Base-by-base conservation (phyloP, 1,139 yeast species). In the Lodderomyces parapsilosis region DNA sequence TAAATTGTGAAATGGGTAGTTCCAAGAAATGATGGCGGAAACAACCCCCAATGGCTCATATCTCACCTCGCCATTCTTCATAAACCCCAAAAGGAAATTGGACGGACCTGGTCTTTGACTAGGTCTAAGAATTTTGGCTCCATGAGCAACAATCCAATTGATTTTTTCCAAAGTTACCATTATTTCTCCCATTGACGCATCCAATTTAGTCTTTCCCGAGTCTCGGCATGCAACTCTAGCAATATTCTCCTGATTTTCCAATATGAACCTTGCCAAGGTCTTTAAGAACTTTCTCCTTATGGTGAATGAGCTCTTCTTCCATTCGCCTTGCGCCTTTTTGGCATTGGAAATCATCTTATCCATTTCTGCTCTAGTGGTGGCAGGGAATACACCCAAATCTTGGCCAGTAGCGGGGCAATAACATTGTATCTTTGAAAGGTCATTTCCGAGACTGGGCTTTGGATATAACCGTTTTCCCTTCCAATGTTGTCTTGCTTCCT, bases 381-480 rank as follows among this genome's bases (percentile, higher is more conserved):
- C 82, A 36, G 74, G 69, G 52, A 82, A 81, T 14, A 81, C 73
- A 1, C 96, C 98, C 51, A 93, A 69, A 47, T 74, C 81, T 65
- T 89, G 96, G 24, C 96, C 94, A 0, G 98, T 93, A 0, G 98
- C 97, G 5, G 99, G 98, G 65, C 98, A 93, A 60, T 87, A 86
- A 50, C 93, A 81, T 58, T 87, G 94, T 48, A 91, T 86, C 52
- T 68, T 71, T 18, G 66, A 71, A 0, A 90, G 86, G 44, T 86
- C 91, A 36, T 75, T 77, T 1, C 76, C 58, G 55, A 83, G 68
- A 11, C 77, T 68, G 1, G 76, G 72, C 20, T 39, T 39, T 0
- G 89, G 83, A 44, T 80, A 78, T 30, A 88, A 69, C 42, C 96
- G 70, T 55, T 81, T 84, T 5, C 96, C 96, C 60, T 90, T 89